Conservation (phyloP, 1,139 yeast species). For the Saccharomyces hybrid region DNA sequence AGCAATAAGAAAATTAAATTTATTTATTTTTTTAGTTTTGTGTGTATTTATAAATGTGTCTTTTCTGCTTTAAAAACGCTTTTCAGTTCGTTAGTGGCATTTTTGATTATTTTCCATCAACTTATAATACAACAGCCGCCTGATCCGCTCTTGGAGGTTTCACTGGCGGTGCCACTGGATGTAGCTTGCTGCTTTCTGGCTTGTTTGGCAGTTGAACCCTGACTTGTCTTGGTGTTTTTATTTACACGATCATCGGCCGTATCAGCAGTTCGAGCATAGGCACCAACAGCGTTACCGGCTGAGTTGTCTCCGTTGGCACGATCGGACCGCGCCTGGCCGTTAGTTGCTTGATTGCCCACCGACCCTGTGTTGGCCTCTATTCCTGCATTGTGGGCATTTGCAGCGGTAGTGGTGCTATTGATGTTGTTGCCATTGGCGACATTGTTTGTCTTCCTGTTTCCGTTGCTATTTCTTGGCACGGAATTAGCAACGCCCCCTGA, state of each 20-base stretch:
- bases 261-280: neutral
- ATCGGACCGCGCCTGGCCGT: neutral
- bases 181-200: neutral
- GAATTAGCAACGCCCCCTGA: neutral
- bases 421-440: neutral
- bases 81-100: no score
- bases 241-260: neutral
- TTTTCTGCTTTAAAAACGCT: neutral
- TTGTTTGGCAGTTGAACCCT: neutral
- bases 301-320: neutral
- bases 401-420: neutral
- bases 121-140: slow-evolving; percentile 1
- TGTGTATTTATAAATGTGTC: neutral
- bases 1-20: neutral
- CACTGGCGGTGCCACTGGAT: neutral
- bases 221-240: neutral
- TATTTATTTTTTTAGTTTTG: neutral
- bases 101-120: neutral
- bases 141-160: neutral
- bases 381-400: neutral
- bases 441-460: neutral
- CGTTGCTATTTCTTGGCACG: neutral
- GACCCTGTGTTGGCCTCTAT: neutral
- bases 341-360: neutral
- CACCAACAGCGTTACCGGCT: neutral